These are phyloP conservation scores for Microsporum ferrugineum DNA, from an alignment of 2,329 filamentous ascomycete genomes.

Conservation along the genomic window DNA sequence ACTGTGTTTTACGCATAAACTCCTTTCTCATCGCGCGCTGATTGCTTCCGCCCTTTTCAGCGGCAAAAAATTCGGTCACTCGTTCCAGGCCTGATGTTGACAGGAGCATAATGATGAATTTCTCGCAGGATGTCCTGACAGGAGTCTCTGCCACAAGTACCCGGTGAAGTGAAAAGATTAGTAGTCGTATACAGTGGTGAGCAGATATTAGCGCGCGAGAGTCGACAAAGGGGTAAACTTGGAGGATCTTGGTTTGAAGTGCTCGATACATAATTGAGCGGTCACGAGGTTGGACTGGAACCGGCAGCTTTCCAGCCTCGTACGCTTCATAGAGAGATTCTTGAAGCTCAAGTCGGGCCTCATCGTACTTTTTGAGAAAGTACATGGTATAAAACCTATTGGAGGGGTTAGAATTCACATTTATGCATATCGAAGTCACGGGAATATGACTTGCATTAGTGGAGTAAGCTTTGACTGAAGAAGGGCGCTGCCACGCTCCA, in stretches of 20 bases:
- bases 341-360: slow-evolving; percentile 28
- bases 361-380: slow-evolving; percentile 32
- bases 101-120: slow-evolving; percentile 33
- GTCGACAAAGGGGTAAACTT: slow-evolving; percentile 31
- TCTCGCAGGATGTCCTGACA: slow-evolving; percentile 21
- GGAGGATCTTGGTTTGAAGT: slow-evolving; percentile 29
- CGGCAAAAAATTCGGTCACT: slow-evolving; percentile 34
- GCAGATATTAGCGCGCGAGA: slow-evolving; percentile 30
- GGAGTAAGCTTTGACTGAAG: slow-evolving; percentile 32
- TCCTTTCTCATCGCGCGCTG: slow-evolving; percentile 32
- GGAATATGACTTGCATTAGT: slow-evolving; percentile 26
- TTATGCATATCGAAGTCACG: background rate
- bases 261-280: slow-evolving; percentile 28
- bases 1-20: slow-evolving; percentile 35
- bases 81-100: slow-evolving; percentile 30
- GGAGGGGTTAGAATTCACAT: background rate
- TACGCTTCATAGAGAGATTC: slow-evolving; percentile 29
- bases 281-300: slow-evolving; percentile 25
- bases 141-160: slow-evolving; percentile 27
- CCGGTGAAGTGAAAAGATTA: slow-evolving; percentile 30
- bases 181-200: slow-evolving; percentile 32
- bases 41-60: slow-evolving; percentile 33
- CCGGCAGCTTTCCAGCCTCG: slow-evolving; percentile 28
- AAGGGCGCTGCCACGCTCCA: slow-evolving; percentile 24
- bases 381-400: slow-evolving; percentile 32